These are phyloP conservation scores for Laburnicola sp. DNA, from an alignment of 2,329 filamentous ascomycete genomes.

Conservation along the genomic window DNA sequence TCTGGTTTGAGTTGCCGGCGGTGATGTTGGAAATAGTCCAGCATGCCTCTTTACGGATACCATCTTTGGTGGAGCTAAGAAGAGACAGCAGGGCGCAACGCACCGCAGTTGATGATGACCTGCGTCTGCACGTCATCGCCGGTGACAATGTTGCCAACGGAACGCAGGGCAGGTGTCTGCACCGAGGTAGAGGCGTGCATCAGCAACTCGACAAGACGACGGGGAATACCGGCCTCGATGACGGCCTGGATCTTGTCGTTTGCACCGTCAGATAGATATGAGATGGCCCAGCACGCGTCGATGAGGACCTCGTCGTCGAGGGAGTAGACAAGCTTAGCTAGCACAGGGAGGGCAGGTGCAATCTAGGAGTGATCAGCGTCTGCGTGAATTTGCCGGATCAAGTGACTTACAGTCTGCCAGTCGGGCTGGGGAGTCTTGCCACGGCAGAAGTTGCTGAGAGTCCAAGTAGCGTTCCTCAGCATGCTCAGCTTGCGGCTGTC, in stretches of 20 bases:
- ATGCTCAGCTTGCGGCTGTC: conserved; percentile 99
- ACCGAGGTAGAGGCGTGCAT: conserved; percentile 99
- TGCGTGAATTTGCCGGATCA: conserved; percentile 1
- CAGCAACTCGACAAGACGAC: conserved; percentile 91
- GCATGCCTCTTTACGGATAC: conserved; percentile 98
- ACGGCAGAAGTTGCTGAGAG: conserved; percentile 98
- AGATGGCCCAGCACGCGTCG: conserved; percentile 99
- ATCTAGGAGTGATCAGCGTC: conserved; percentile 62
- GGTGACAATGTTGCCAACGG: conserved; percentile 97
- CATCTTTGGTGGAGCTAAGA: conserved; percentile 95
- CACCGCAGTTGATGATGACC: conserved; percentile 98
- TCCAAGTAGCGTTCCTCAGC: conserved; percentile 98
- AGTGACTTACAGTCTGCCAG: conserved; percentile 80
- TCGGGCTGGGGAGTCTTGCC: conserved; percentile 99
- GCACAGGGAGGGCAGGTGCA: conserved; percentile 87
- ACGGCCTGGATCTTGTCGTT: conserved; percentile 99
- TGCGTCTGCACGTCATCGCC: conserved; percentile 98
- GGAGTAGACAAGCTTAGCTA: conserved; percentile 97
- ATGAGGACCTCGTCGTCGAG: conserved; percentile 98
- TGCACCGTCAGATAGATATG: conserved; percentile 94
- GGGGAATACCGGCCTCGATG: conserved; percentile 96
- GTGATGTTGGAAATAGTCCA: conserved; percentile 99
- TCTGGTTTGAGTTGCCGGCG: conserved; percentile 95
- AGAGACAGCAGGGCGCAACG: conserved; percentile 91
- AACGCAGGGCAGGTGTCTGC: conserved; percentile 94